A percentile compares a stretch with the other conserved stretches of the same genome.
Evolutionary conservation across 2,329 filamentous ascomycete species (phyloP).

Genomic region (Plenodomus lindquistii): DNA sequence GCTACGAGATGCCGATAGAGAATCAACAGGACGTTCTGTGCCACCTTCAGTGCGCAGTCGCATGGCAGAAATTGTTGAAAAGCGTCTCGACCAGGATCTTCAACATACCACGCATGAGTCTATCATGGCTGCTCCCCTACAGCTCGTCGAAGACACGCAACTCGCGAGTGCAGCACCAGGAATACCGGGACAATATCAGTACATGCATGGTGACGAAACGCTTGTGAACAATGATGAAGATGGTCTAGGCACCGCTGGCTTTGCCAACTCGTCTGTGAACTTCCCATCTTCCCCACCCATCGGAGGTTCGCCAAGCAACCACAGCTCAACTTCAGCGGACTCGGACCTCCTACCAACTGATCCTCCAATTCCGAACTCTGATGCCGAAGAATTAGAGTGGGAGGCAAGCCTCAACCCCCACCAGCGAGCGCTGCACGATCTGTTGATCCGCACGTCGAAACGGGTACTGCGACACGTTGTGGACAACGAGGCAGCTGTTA

Average conservation of each 20-base stretch:
- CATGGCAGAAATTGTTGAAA: background rate
- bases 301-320: slow-evolving; percentile 25
- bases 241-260: background rate
- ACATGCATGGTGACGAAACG: slow-evolving; percentile 13
- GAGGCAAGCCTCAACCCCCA: slow-evolving; percentile 44
- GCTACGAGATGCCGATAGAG: no score
- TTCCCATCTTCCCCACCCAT: slow-evolving; percentile 30
- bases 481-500: slow-evolving; percentile 51
- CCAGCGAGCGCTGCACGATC: slow-evolving; percentile 45
- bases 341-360: slow-evolving; percentile 16
- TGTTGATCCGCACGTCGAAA: slow-evolving; percentile 47
- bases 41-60: no score
- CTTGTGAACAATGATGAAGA: slow-evolving; percentile 7
- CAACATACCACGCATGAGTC: background rate
- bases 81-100: background rate
- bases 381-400: slow-evolving; percentile 44
- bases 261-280: slow-evolving; percentile 8
- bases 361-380: slow-evolving; percentile 4
- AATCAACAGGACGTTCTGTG: no score
- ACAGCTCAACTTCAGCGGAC: slow-evolving; percentile 33
- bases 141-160: slow-evolving; percentile 6
- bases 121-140: slow-evolving; percentile 3
- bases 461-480: slow-evolving; percentile 52
- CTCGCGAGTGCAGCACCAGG: background rate
- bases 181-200: background rate